phyloP scores from a whole-genome alignment of 257 asterid species.

The Nicotiana tomentosiformis region DNA sequence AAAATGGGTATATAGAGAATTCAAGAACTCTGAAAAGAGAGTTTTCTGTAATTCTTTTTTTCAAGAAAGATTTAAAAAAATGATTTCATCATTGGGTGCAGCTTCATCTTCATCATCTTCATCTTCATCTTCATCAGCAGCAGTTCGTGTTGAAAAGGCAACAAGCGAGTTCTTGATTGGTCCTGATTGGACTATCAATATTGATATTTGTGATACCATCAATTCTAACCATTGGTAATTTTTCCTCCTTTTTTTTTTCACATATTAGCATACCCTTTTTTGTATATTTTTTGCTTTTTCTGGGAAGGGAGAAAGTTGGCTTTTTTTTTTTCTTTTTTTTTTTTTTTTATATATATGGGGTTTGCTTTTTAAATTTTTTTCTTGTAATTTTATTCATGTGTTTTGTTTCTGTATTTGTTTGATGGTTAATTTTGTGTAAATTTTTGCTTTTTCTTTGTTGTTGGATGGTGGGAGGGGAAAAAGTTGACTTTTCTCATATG shows the following conservation, averaged over 20 bases:
- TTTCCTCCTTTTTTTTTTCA: neutral
- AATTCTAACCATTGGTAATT: conserved; percentile 31
- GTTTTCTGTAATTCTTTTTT: too few species aligned
- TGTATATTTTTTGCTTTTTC: neutral
- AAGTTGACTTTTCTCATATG: too few species aligned
- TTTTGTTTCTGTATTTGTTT: neutral
- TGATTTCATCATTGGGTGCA: conserved; percentile 21
- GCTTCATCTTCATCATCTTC: conserved; percentile 21
- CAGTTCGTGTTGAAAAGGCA: conserved; percentile 82
- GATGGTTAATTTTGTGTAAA: neutral
- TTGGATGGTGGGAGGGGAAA: too few species aligned
- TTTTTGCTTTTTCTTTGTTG: neutral
- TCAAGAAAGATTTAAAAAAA: conserved; percentile 2
- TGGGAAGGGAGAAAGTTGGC: neutral
- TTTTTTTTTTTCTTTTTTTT: neutral
- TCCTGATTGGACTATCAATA: conserved; percentile 95
- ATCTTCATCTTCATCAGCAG: conserved; percentile 50
- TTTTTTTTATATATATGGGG: neutral
- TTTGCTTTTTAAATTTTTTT: neutral
- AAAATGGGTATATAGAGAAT: too few species aligned
- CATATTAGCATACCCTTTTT: neutral
- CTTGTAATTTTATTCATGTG: neutral
- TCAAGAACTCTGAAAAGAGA: too few species aligned
- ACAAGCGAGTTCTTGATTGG: conserved; percentile 95
- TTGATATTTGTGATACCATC: conserved; percentile 79